Evolutionary conservation across 1,284 basidiomycete genomes (phyloP).

Genomic region (Coniferiporia weirii): DNA sequence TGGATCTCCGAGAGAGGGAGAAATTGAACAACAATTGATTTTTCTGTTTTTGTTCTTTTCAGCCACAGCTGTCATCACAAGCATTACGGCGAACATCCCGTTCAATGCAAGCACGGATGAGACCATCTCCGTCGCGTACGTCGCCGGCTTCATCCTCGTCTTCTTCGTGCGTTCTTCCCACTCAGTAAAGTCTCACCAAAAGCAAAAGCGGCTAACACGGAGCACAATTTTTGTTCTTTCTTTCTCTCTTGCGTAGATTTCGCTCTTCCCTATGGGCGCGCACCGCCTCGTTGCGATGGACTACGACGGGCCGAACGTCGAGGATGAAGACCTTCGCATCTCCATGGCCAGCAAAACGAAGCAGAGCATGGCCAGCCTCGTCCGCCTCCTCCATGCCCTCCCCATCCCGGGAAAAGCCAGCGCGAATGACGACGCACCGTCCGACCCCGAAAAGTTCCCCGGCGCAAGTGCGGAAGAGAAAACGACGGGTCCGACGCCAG

Average conservation of each 20-base stretch:
- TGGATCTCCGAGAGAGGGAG: too few relatives aligned
- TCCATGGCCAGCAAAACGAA: conserved; percentile 16
- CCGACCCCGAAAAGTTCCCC: not conserved
- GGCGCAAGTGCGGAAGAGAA: not conserved
- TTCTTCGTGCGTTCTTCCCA: conserved; percentile 33
- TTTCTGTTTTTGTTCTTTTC: not conserved
- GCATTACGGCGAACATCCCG: conserved; percentile 44
- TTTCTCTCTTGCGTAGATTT: conserved; percentile 37
- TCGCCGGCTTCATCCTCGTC: conserved; percentile 41
- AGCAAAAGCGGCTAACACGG: not conserved
- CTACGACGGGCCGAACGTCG: conserved; percentile 57
- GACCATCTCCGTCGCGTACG: conserved; percentile 61
- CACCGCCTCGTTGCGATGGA: conserved; percentile 50
- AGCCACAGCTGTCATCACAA: conserved; percentile 63
- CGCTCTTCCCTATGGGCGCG: conserved; percentile 58
- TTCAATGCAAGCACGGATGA: conserved; percentile 48
- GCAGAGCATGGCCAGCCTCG: not conserved
- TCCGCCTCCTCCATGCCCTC: not conserved
- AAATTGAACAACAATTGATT: not conserved
- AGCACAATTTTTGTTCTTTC: too few relatives aligned
- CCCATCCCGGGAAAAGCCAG: not conserved
- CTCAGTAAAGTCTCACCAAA: not conserved
- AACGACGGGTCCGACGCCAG: not conserved
- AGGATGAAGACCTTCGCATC: conserved; percentile 44
- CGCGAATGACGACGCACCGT: not conserved